A percentile compares a stretch with the other conserved stretches of the same genome.
Conservation (phyloP, 345 rosid genomes). For the Boechera retrofracta region DNA sequence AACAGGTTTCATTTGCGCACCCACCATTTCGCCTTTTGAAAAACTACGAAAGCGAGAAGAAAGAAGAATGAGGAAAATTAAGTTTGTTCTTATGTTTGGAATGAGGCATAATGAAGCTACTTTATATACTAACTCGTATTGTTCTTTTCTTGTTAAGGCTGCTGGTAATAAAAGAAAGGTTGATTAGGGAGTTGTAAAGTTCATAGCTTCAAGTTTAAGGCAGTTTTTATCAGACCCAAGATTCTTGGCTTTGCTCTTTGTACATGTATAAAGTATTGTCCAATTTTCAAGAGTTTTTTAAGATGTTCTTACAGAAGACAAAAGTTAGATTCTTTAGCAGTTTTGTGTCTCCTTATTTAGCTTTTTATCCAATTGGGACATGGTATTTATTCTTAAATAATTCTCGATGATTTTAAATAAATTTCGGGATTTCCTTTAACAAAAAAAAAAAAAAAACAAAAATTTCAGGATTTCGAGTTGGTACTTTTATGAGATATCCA, state of each 20-base stretch:
- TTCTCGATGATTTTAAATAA: background rate
- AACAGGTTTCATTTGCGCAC: slow-evolving; percentile 55
- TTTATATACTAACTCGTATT: slow-evolving; percentile 43
- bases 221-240: slow-evolving; percentile 35
- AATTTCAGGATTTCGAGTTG: background rate
- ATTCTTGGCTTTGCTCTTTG: slow-evolving; percentile 51
- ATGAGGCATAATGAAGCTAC: slow-evolving; percentile 26
- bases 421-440: no score
- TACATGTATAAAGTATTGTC: slow-evolving; percentile 40
- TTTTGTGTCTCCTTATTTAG: slow-evolving; percentile 32
- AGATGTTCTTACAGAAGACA: slow-evolving; percentile 43
- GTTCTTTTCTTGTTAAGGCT: slow-evolving; percentile 90
- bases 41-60: slow-evolving; percentile 11
- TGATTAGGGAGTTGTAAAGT: slow-evolving; percentile 64
- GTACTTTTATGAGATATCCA: slow-evolving; percentile 1
- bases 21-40: slow-evolving; percentile 55
- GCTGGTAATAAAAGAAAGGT: slow-evolving; percentile 43
- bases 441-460: background rate
- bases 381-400: slow-evolving; percentile 37
- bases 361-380: slow-evolving; percentile 35
- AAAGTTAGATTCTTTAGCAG: slow-evolving; percentile 46
- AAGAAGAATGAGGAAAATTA: slow-evolving; percentile 7
- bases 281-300: slow-evolving; percentile 17
- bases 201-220: slow-evolving; percentile 67
- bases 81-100: slow-evolving; percentile 40